A percentile compares a stretch with the other conserved stretches of the same genome.
phyloP scores from a whole-genome alignment of 306 rosid species.

The Begonia loranthoides region DNA sequence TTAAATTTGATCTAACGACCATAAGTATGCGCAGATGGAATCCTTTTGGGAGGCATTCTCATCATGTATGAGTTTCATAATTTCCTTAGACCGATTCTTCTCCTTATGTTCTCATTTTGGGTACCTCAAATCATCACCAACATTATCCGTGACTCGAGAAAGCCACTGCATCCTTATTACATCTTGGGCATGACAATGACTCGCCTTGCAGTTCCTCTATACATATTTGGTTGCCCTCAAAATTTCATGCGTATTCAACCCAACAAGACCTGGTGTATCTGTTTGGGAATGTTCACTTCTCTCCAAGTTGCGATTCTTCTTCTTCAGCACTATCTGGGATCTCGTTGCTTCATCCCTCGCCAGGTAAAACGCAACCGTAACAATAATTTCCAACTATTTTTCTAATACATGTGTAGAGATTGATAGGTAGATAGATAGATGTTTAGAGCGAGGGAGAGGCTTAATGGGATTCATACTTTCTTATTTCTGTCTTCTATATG shows the following conservation, averaged over 20 bases:
- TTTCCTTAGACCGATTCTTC: constrained; percentile 66
- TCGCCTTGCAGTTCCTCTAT: constrained; percentile 80
- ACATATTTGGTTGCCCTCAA: constrained; percentile 82
- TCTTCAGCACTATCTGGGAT: constrained; percentile 89
- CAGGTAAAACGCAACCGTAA: constrained; percentile 39
- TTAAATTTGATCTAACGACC: constrained; percentile 12
- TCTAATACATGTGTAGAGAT: too few species aligned
- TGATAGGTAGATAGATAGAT: background rate
- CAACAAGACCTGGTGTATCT: constrained; percentile 67
- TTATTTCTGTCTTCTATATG: background rate
- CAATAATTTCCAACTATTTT: background rate
- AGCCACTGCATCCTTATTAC: constrained; percentile 90
- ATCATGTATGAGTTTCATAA: constrained; percentile 90
- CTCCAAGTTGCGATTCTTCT: constrained; percentile 77
- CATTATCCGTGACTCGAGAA: constrained; percentile 80
- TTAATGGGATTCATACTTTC: too few species aligned
- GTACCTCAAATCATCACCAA: constrained; percentile 91
- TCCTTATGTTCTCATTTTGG: constrained; percentile 88
- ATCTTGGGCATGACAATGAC: constrained; percentile 76
- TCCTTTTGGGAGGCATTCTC: constrained; percentile 92
- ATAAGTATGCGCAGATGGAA: constrained; percentile 64
- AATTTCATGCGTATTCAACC: constrained; percentile 90
- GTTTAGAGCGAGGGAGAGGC: too few species aligned
- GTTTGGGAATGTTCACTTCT: constrained; percentile 46
- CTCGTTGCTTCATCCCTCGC: constrained; percentile 97